These are phyloP conservation scores for Ophiostoma tasmaniense DNA, from an alignment of 2,329 filamentous ascomycete species.

Conservation along the genomic window DNA sequence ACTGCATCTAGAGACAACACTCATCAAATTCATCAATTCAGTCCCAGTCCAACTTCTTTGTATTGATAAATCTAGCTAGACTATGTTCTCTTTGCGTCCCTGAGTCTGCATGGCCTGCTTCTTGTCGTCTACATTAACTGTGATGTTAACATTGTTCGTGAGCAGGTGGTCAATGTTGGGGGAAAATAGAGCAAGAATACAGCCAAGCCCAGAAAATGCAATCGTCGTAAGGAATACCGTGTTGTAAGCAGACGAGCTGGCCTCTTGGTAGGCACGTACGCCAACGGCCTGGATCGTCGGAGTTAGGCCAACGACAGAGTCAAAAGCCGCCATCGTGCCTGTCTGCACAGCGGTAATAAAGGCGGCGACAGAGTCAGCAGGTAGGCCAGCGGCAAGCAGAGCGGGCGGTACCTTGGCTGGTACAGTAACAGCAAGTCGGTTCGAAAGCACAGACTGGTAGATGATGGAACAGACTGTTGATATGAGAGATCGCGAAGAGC, in stretches of 20 bases:
- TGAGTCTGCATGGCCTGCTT: no score
- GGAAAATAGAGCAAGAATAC: no score
- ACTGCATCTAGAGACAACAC: no score
- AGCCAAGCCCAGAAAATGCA: background rate
- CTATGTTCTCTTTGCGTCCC: no score
- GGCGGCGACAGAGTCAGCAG: background rate
- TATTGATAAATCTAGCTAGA: no score
- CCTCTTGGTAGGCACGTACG: background rate
- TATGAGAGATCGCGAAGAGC: background rate
- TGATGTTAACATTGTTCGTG: no score
- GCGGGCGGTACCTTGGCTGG: background rate
- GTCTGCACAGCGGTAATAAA: background rate
- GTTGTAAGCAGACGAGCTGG: background rate
- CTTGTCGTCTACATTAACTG: no score
- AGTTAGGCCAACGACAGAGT: background rate
- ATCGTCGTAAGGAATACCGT: background rate
- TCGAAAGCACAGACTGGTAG: background rate
- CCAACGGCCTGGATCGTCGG: background rate
- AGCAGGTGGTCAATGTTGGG: no score
- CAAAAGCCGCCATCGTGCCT: background rate
- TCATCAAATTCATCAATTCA: no score
- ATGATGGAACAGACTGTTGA: background rate
- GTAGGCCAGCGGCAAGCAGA: background rate
- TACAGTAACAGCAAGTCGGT: background rate
- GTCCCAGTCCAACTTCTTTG: no score